phyloP scores from a whole-genome alignment of 2,329 filamentous ascomycete species.

The Fusarium sp. region DNA sequence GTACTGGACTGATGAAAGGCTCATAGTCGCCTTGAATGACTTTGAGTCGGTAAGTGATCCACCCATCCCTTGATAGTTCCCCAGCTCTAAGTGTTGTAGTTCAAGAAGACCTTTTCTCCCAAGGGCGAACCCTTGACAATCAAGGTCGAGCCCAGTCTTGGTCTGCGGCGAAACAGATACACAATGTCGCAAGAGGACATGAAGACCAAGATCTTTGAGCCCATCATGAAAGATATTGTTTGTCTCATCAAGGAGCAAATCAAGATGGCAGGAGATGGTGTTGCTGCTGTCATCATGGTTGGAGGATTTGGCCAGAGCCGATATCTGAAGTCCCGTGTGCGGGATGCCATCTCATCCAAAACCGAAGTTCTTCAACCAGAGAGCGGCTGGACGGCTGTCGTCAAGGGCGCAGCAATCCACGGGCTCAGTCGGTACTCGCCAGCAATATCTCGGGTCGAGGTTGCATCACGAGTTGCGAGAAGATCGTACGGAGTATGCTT shows the following conservation, averaged over 20 bases:
- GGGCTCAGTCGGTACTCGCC: constrained; percentile 47
- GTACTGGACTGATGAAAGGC: constrained; percentile 53
- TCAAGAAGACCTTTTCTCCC: constrained; percentile 51
- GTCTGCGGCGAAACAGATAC: constrained; percentile 45
- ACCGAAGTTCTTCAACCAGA: constrained; percentile 58
- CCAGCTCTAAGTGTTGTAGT: constrained; percentile 39
- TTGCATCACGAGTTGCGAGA: constrained; percentile 50
- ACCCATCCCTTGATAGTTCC: constrained; percentile 49
- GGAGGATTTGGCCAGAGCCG: constrained; percentile 58
- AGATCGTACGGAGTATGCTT: constrained; percentile 51
- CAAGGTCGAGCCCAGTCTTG: constrained; percentile 47
- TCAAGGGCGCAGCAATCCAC: constrained; percentile 59
- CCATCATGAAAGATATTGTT: constrained; percentile 54
- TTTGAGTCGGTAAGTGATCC: constrained; percentile 52
- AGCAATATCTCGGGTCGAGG: constrained; percentile 41
- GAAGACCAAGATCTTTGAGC: constrained; percentile 64
- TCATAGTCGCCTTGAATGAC: constrained; percentile 52
- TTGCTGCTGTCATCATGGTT: constrained; percentile 56
- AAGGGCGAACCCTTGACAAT: constrained; percentile 50
- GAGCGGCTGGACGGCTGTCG: constrained; percentile 59
- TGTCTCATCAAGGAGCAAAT: constrained; percentile 54
- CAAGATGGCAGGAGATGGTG: constrained; percentile 47
- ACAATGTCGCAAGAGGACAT: constrained; percentile 62
- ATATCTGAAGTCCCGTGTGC: constrained; percentile 55
- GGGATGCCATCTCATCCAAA: constrained; percentile 46